These are phyloP conservation scores for Rutstroemia sp. DNA, from an alignment of 2,329 filamentous ascomycete species.

Conservation along the genomic window DNA sequence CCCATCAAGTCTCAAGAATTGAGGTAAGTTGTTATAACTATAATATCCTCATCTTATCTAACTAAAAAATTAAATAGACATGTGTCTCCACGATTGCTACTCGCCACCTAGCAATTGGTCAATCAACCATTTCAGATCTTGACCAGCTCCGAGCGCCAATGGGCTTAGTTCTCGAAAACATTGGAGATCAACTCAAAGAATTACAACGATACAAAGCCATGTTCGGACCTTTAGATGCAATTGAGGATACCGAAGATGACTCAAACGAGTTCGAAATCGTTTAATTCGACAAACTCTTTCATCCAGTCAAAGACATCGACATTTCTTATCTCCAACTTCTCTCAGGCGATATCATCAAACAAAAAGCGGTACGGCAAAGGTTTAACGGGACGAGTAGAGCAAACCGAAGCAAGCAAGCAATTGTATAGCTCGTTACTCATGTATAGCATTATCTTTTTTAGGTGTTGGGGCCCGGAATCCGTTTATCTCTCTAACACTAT, in stretches of 20 bases:
- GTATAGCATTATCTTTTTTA: not conserved
- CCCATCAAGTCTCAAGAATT: slow-evolving; percentile 91
- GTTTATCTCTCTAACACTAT: not conserved
- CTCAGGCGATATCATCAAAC: too few species aligned
- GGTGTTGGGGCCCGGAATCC: too few species aligned
- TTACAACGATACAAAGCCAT: slow-evolving; percentile 49
- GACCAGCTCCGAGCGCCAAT: slow-evolving; percentile 74
- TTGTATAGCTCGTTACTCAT: not conserved
- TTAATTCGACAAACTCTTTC: not conserved
- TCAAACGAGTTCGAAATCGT: not conserved
- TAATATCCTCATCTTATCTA: slow-evolving; percentile 4
- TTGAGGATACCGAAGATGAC: not conserved
- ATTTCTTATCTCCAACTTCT: too few species aligned
- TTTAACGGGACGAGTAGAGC: too few species aligned
- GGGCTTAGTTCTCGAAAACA: slow-evolving; percentile 56
- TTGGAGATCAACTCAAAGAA: slow-evolving; percentile 56
- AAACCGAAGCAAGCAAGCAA: not conserved
- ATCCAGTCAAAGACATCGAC: too few species aligned
- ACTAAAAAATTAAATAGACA: slow-evolving; percentile 45
- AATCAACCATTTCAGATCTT: slow-evolving; percentile 53
- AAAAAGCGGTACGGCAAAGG: too few species aligned
- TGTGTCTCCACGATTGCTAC: slow-evolving; percentile 73
- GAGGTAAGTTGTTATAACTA: slow-evolving; percentile 55
- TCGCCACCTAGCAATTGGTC: slow-evolving; percentile 70
- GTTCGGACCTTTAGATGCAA: slow-evolving; percentile 14